Evolutionary conservation across 495 filamentous ascomycete genomes (phyloP), one percentile per base, ranked within the genome.

Genomic region (Neurospora sp.): DNA sequence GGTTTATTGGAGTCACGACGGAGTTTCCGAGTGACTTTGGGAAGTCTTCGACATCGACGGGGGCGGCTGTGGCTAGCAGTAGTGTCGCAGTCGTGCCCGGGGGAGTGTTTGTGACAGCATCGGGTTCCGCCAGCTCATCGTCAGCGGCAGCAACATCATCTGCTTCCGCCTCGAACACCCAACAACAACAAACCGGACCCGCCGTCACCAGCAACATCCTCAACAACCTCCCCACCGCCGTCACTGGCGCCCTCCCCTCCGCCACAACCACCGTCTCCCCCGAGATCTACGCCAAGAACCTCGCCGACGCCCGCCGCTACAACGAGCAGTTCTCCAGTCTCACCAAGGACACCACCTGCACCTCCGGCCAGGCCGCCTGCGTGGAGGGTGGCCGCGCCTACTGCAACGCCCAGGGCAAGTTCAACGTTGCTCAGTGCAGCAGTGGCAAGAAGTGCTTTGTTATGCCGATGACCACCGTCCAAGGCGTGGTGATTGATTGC

Each of bases 281-380:
- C 16, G 73, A 80, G 12, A 75, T 77, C n/a, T 79, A 81, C 62
- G 76, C 77, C 27, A 70, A 70, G 39, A 86, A 86, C 74, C 73
- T 83, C 12, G 75, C 76, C 35, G 66, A 77, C 37, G 84, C 84
- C n/a, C 78, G 79, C 35, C 59, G 75, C 4, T 82, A 79, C 73
- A 86, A 86, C 73, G 20, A 72, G 31, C 62, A 83, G 23, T 85
- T 82, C 66, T 73, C 79, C n/a, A 76, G 70, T n/a, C 71, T 85
- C n/a, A 83, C 78, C 12, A 73, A 77, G 37, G 46, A 84, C 23
- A 79, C 82, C 0, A 79, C 80, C 66, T 86, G 84, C 71, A 69
- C n/a, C 5, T 35, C 46, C 5, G 77, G 77, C 40, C 84, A 86
- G 71, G 79, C 79, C 10, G 84, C 84, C 9, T 86, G 84, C 69